Evolutionary conservation across 306 rosid genomes (phyloP), one percentile per base, ranked within the genome.

Genomic region (Canavalia ensiformis): DNA sequence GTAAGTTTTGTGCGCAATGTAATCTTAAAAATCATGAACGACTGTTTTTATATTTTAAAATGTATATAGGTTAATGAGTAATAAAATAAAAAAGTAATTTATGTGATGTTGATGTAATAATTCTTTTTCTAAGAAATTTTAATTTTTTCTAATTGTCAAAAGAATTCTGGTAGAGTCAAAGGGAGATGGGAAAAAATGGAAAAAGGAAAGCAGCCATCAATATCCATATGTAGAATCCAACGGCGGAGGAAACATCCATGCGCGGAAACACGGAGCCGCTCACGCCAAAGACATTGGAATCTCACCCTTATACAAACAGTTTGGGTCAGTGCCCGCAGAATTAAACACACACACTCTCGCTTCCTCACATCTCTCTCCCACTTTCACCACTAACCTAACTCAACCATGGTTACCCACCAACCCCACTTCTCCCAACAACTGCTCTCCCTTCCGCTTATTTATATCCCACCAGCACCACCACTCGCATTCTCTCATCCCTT

Each of bases 211-310:
- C 7, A 45, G 49, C 0, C 8, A 0, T 12, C 7, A 52, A 52
- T n/a, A 52, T n/a, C 58, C 29, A 69, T 29, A 11, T 2, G 10
- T 29, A 69, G 29, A 69, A 69, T 69, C 29, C 11, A 47, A 92
- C 97, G 97, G 98, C 81, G 86, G 88, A 88, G 92, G 89, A 88
- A 69, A 87, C 90, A 82, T 68, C 85, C 92, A 85, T 87, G 82
- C 90, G 99, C 99, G 99, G 98, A 95, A 91, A 93, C 98, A 91
- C 98, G 99, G 98, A 91, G 95, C 99, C 99, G 99, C 92, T 89
- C 81, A 35, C 88, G 81, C 98, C 98, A 84, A 88, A 86, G 74
- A 83, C 93, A 77, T 93, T 89, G 99, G 98, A 93, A 91, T 93
- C 91, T 82, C 90, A 62, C 89, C 84, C 84, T 54, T 59, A 68